Evolutionary conservation across 495 filamentous ascomycete genomes (phyloP), one percentile per base, ranked within the genome.

Genomic region (Xylaria longipes): DNA sequence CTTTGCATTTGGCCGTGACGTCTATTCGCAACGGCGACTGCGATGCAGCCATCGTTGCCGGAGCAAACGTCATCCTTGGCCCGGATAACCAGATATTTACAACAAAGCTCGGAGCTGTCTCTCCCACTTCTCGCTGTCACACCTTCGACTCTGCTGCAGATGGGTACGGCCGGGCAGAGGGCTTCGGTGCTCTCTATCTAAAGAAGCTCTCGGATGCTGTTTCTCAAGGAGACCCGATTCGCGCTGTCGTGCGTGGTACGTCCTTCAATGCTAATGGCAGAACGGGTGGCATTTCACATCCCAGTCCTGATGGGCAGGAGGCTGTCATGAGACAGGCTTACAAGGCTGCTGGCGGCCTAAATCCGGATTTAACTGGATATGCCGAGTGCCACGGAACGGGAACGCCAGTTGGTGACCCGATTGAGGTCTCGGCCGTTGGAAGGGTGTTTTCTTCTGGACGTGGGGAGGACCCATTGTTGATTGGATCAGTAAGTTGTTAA

Each of bases 1-100:
- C 79, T 1, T 45, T 82, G 5, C 81, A 94, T 70, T 78, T 91
- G 22, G 92, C 92, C 25, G 93, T 91, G 75, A 91, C 89, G 69
- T 86, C 89, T 0, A 81, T 94, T 1, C 89, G 88, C 84, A 84
- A 82, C 27, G 75, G 79, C 0, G 80, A 80, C 56, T 31, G 73
- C 60, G 15, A 66, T 22, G 43, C 69, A 45, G 85, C 87, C 6
- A 74, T 88, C 9, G 83, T 88, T 22, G 83, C 79, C 17, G 83
- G 83, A 6, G 78, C 76, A 8, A 79, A 81, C 65, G 71, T 89
- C 22, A 86, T 85, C 35, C 56, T 87, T 27, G 75, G 76, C 20
- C 83, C 87, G 1, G 81, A 85, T 60, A 29, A n/a, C 9, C 73
- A 70, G 31, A 25, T 75, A 9, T n/a, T 65, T 12, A 48, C 72